A percentile compares a stretch with the other conserved stretches of the same genome.
Conservation (phyloP, 2,329 filamentous ascomycete genomes). For the Fusarium xylarioides region DNA sequence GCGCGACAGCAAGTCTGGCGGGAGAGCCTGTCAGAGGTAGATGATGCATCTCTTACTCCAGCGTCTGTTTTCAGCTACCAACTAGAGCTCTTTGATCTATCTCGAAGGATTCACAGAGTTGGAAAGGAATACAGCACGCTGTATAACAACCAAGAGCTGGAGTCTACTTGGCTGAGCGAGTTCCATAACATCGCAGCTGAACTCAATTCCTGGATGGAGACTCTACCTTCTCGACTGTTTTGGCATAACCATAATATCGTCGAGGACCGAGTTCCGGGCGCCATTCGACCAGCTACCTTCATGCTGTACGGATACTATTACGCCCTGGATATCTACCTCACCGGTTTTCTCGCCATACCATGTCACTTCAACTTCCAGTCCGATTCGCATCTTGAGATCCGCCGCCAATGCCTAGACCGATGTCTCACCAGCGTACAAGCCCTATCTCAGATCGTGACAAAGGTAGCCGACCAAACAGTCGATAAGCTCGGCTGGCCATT, state of each 20-base stretch:
- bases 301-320: not conserved
- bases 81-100: not conserved
- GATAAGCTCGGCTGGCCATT: not conserved
- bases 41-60: not conserved
- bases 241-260: not conserved
- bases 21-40: not conserved
- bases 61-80: not conserved
- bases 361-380: not conserved
- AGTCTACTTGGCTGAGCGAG: not conserved
- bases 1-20: not conserved
- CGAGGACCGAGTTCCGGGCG: not conserved
- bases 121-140: not conserved
- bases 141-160: not conserved
- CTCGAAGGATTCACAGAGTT: not conserved
- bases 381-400: not conserved
- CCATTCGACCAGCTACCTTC: not conserved
- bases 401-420: not conserved
- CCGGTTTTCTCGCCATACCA: not conserved
- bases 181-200: not conserved
- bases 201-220: not conserved
- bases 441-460: not conserved
- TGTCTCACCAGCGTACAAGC: not conserved
- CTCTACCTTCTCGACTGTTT: rapidly evolving
- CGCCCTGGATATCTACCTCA: not conserved
- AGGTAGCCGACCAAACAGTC: not conserved